These are phyloP conservation scores for Hydnum rufescens DNA, from an alignment of 768 basidiomycete species.

Conservation along the genomic window DNA sequence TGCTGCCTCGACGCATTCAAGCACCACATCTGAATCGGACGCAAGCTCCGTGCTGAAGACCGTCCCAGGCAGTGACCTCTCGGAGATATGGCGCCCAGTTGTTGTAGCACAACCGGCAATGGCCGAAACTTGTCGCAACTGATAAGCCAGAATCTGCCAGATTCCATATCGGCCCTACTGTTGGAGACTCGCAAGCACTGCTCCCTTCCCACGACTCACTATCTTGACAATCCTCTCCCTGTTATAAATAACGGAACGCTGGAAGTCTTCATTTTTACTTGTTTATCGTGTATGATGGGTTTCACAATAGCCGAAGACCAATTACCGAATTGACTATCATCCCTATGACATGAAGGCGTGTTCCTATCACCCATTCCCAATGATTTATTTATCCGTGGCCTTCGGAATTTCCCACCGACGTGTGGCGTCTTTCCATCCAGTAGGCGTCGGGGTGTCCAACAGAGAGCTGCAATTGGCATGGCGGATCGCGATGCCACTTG, in stretches of 20 bases:
- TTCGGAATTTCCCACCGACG: slow-evolving; percentile 29
- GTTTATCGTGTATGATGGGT: slow-evolving; percentile 77
- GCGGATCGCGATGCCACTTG: slow-evolving; percentile 44
- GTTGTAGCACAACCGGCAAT: too few relatives aligned
- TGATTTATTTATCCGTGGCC: neutral
- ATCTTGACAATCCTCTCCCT: too few relatives aligned
- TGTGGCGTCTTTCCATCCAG: slow-evolving; percentile 73
- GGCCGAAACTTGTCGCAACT: too few relatives aligned
- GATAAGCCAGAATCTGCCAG: too few relatives aligned
- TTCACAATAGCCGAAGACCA: slow-evolving; percentile 71
- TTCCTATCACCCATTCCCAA: neutral
- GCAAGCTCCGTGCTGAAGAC: too few relatives aligned
- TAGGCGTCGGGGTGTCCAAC: slow-evolving; percentile 58
- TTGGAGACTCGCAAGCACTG: too few relatives aligned
- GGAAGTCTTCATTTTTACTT: slow-evolving; percentile 64
- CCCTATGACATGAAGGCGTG: slow-evolving; percentile 82
- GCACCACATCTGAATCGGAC: too few relatives aligned
- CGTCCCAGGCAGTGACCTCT: too few relatives aligned
- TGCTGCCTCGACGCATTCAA: too few relatives aligned
- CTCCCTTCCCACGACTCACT: neutral
- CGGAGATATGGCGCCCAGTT: too few relatives aligned
- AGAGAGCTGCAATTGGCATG: slow-evolving; percentile 51
- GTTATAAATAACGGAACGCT: too few relatives aligned
- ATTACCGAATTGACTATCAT: slow-evolving; percentile 84
- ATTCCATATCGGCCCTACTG: too few relatives aligned